phyloP scores from a whole-genome alignment of 208 protist species.

The Trypanosoma rangeli region DNA sequence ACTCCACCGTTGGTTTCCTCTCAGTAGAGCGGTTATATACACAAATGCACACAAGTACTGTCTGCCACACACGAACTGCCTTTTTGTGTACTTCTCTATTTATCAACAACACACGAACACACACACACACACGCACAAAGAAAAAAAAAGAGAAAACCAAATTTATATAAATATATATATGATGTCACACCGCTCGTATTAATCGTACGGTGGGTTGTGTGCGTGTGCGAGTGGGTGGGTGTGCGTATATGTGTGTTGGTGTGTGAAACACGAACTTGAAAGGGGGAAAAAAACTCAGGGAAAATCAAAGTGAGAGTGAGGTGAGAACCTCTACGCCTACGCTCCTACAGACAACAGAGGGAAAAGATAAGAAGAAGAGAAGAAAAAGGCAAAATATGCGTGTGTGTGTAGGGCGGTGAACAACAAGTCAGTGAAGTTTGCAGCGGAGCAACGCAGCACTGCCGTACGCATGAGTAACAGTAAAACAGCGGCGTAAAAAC shows the following conservation, averaged over 20 bases:
- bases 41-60: no score
- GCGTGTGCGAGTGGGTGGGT: no score
- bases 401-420: no score
- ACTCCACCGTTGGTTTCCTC: no score
- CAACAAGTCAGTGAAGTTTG: background rate
- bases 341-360: background rate
- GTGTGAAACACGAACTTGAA: no score
- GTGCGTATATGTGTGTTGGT: no score
- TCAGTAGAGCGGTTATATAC: no score
- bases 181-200: no score
- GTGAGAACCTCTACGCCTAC: conserved; percentile 7
- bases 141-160: background rate
- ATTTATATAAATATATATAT: no score
- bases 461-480: background rate
- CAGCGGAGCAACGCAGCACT: no score
- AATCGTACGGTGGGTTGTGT: no score
- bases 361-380: conserved; percentile 7
- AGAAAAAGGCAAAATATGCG: no score
- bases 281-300: conserved; percentile 9
- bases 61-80: background rate
- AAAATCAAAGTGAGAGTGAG: background rate
- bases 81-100: background rate
- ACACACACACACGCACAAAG: background rate
- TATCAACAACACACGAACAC: background rate
- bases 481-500: conserved; percentile 1